Percentiles rank a stretch among this genome's conserved stretches.
These are phyloP conservation scores for Sarocladium kiliense DNA, from an alignment of 2,329 filamentous ascomycete species.

Conservation along the genomic window DNA sequence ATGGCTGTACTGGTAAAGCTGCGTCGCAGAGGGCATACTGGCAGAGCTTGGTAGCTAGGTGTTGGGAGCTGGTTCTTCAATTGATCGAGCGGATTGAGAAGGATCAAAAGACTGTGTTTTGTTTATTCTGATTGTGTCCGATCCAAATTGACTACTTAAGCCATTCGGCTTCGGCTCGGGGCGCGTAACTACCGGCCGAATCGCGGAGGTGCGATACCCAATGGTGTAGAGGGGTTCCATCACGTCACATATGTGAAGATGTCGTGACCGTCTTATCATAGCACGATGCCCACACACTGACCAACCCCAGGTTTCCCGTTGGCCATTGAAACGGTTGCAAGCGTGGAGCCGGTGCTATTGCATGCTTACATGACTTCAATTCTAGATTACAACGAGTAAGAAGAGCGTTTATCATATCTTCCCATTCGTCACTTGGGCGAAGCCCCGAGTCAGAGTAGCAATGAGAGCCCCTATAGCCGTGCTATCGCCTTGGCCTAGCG, in stretches of 20 bases:
- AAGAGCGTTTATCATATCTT: background rate
- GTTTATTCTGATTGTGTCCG: background rate
- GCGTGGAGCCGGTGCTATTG: background rate
- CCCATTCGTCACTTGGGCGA: background rate
- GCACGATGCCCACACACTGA: background rate
- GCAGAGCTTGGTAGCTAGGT: background rate
- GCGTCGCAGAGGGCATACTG: slow-evolving; percentile 27
- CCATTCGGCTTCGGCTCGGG: background rate
- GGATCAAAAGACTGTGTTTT: background rate
- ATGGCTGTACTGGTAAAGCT: slow-evolving; percentile 27
- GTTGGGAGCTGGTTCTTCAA: background rate
- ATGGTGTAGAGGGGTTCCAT: background rate
- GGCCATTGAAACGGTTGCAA: background rate
- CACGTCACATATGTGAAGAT: background rate
- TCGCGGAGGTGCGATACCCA: background rate
- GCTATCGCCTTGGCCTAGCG: background rate
- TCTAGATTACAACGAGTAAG: background rate
- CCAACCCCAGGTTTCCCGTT: background rate
- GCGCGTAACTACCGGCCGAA: background rate
- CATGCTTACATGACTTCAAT: background rate
- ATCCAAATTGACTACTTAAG: background rate
- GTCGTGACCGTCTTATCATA: slow-evolving; percentile 1
- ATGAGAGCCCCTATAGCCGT: background rate
- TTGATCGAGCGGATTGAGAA: background rate
- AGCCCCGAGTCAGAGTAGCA: background rate